Base-by-base conservation (phyloP, 2,329 filamentous ascomycete species). In the Amylocarpus encephaloides region DNA sequence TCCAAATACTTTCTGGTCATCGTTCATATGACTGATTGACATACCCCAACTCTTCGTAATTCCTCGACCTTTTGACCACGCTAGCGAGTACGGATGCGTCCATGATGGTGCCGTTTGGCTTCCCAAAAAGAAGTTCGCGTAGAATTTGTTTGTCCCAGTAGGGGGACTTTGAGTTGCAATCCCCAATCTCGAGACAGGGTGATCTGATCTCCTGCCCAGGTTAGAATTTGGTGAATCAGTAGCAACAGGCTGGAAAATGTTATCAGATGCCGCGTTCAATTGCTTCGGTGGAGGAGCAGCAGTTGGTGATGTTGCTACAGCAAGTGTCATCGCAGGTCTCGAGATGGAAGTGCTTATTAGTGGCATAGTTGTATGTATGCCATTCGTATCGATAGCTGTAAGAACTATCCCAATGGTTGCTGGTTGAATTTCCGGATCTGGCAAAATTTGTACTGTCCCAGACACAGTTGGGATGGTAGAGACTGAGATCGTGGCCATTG, bases 131-230 rank as follows among this genome's bases (percentile, higher is more conserved):
- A 93, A 81, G 62, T 93, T 93, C 59, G 83, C 76, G 60, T 87
- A 88, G 66, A 90, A 91, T 62, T 88, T 91, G 72, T 91, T 92
- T 19, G 87, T 92, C 44, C 80, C 73, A 41, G 88, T 70, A 3
- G 83, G 80, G 0, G 66, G 64, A 35, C 50, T 50, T 38, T 67
- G 59, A 16, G 51, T 43, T 9, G 58, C 40, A 10, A 85, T 71
- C 5, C 78, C 79, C 18, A 71, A 64, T 12, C 78, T 73, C 36
- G 75, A 68, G 22, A 79, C 78, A 0, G 82, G 82, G 56, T 86
- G 82, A 56, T 83, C 78, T 16, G 70, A 59, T 26, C 72, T 71
- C 36, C 68, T 66, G 7, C 62, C 47, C 43, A 85, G 75, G 29
- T 69, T 66, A 0, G 71, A 61, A 1, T 76, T 73, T 3, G 80